Base-by-base conservation (phyloP, 73 alveolate species). In the Paramecium bursaria region DNA sequence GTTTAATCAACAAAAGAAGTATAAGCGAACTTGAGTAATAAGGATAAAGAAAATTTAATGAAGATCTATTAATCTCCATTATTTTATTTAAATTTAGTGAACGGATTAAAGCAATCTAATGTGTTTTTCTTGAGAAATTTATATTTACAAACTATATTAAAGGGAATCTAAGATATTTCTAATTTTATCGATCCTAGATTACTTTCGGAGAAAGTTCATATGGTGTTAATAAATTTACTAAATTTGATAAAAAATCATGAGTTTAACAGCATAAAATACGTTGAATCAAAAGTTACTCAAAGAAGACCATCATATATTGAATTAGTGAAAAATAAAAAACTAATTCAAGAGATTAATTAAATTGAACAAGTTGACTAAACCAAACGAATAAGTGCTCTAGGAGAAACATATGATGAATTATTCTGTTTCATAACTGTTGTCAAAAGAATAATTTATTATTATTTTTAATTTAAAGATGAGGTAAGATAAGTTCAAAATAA, bases 351-450 rank as follows among this genome's bases (percentile, higher is more conserved):
- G n/a, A n/a, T n/a, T n/a, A n/a, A n/a, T n/a, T n/a, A n/a, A n/a
- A n/a, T n/a, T n/a, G n/a, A n/a, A n/a, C n/a, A n/a, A n/a, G n/a
- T n/a, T n/a, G n/a, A n/a, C n/a, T n/a, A n/a, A n/a, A n/a, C n/a
- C n/a, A n/a, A n/a, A n/a, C n/a, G n/a, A n/a, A n/a, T n/a, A n/a
- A n/a, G n/a, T n/a, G n/a, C n/a, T n/a, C n/a, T n/a, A n/a, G 82
- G 82, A 42, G 82, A 67, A 25, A 35, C 33, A 25, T 67, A 39
- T 67, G 82, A 67, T 21, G 82, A 67, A 42, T 53, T 67, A 1
- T 39, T 67, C 60, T 67, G 60, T 9, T 42, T 67, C 7, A 21
- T 57, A 1, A 67, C 33, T 67, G 26, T 57, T 3, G 44, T 67
- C 2, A 67, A 57, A 67, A 57, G 60, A 6, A 67, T 67, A 21